Evolutionary conservation across 441 rosid genomes (phyloP), one percentile per base, ranked within the genome.

Genomic region (Biscutella auriculata): DNA sequence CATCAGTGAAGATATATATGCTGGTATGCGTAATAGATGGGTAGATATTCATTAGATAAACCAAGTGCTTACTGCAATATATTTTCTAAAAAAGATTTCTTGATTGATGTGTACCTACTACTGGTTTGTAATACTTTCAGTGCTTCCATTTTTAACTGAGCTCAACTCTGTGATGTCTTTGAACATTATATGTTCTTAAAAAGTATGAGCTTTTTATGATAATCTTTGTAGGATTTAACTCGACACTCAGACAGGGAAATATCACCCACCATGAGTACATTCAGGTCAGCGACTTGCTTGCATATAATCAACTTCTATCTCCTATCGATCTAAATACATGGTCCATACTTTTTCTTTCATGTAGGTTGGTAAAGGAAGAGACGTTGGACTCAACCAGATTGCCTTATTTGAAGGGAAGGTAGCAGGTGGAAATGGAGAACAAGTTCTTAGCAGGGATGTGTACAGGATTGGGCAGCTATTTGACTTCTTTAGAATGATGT

Each of bases 341-440:
- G 54, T 65, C 61, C 53, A 53, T 56, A 13, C 54, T 42, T 42
- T 37, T 61, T 52, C 51, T 42, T 60, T 47, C 32, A 8, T 73
- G 65, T 73, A 92, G 98, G 98, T 92, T 72, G 98, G 98, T 62
- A 92, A 92, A 77, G 98, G 98, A 69, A 84, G 98, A 69, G 98
- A 92, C 72, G 98, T 92, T 41, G 98, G 96, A 51, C 77, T 92
- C 61, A 92, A 92, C 68, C 98, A 92, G 83, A 92, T 92, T 75
- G 96, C 98, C 46, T 78, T 92, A 42, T 92, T 92, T 58, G 98
- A 92, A 74, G 98, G 96, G 69, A 92, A 92, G 77, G 98, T 92
- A 16, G 95, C 96, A 17, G 96, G 98, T 67, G 98, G 98, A 46
- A 92, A 92, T 71, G 98, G 98, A 62, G 98, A 92, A 73, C 98